Percentiles rank a stretch among this genome's conserved stretches.
phyloP scores from a whole-genome alignment of 139 green algal species.

The Dunaliella primolecta region DNA sequence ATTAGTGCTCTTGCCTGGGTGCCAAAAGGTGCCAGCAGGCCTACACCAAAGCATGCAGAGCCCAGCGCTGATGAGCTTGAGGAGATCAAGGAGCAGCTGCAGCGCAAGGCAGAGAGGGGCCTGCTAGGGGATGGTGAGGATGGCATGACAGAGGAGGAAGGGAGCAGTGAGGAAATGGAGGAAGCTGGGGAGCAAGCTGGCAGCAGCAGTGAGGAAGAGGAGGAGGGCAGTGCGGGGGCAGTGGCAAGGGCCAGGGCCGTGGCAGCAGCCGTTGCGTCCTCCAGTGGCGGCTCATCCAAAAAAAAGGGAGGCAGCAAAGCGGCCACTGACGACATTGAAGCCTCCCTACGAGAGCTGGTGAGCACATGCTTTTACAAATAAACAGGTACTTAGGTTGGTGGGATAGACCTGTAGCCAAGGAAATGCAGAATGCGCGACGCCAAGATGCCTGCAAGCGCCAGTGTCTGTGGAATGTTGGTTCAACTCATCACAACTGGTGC shows the following conservation, averaged over 20 bases:
- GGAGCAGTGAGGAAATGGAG: slow-evolving; percentile 12
- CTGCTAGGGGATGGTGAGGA: neutral
- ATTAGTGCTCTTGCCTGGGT: slow-evolving; percentile 77
- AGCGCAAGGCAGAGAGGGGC: slow-evolving; percentile 12
- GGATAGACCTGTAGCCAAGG: no score
- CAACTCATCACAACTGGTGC: no score
- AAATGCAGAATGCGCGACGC: no score
- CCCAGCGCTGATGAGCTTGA: slow-evolving; percentile 63
- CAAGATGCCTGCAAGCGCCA: no score
- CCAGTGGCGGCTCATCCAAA: neutral
- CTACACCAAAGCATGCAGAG: slow-evolving; percentile 43
- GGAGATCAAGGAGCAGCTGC: slow-evolving; percentile 35
- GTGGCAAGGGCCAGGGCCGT: slow-evolving; percentile 23
- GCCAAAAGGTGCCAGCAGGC: slow-evolving; percentile 69
- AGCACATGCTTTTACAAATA: no score
- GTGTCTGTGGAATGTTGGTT: no score
- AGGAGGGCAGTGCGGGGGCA: slow-evolving; percentile 11
- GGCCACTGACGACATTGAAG: slow-evolving; percentile 11
- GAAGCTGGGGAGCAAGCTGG: no score
- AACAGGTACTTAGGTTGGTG: no score
- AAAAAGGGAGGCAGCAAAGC: neutral
- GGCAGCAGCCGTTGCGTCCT: slow-evolving; percentile 21
- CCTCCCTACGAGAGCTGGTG: slow-evolving; percentile 73
- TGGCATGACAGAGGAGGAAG: slow-evolving; percentile 27
- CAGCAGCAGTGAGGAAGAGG: slow-evolving; percentile 16